Evolutionary conservation across 1,139 yeast species (phyloP).

Genomic region (Blastobotrys persicus): DNA sequence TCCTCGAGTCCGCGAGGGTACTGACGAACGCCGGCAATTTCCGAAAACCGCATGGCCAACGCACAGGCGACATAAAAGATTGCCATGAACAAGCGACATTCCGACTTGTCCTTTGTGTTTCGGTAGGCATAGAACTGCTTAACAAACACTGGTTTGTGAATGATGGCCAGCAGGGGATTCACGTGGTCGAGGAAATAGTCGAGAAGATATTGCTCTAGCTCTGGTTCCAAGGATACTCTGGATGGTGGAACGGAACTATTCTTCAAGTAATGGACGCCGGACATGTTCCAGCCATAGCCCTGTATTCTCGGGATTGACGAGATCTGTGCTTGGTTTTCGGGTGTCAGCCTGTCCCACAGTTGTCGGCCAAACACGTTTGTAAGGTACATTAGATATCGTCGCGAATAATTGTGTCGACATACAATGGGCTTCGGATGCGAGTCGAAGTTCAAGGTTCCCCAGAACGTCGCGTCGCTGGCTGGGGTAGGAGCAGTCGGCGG

Average conservation of each 20-base stretch:
- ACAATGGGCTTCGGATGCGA: constrained; percentile 8
- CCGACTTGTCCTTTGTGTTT: constrained; percentile 25
- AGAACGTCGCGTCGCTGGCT: background rate
- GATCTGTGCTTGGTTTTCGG: constrained; percentile 38
- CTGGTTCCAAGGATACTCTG: constrained; percentile 16
- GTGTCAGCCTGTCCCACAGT: constrained; percentile 42
- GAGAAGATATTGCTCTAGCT: constrained; percentile 32
- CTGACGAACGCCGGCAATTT: constrained; percentile 39
- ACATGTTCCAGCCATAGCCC: constrained; percentile 64
- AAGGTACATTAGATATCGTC: constrained; percentile 43
- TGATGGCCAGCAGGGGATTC: constrained; percentile 52
- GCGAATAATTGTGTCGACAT: constrained; percentile 34
- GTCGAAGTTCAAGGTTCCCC: constrained; percentile 4
- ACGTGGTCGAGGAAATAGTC: constrained; percentile 49
- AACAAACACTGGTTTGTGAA: constrained; percentile 54
- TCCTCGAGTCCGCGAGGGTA: constrained; percentile 50
- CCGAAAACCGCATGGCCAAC: constrained; percentile 52
- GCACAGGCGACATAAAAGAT: constrained; percentile 52
- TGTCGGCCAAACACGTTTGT: constrained; percentile 47
- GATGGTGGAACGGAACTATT: constrained; percentile 38
- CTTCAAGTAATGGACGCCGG: constrained; percentile 51
- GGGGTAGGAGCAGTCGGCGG: constrained; percentile 2
- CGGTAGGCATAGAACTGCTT: constrained; percentile 49
- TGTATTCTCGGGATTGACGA: constrained; percentile 55
- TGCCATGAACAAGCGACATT: constrained; percentile 49